phyloP scores from a whole-genome alignment of 345 rosid genomes.

The Syzygium grande region DNA sequence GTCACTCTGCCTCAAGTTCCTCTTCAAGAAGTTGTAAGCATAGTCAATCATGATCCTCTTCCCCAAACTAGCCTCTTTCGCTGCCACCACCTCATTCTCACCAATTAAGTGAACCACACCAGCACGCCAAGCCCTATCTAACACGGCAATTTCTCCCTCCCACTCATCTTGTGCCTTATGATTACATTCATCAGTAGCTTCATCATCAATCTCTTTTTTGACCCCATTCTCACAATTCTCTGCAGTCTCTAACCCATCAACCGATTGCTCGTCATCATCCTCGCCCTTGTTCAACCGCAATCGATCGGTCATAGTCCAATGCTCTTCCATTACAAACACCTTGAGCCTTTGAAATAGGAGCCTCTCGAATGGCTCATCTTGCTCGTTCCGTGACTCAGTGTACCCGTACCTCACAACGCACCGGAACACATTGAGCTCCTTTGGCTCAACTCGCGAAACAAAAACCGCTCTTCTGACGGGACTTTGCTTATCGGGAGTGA shows the following conservation, averaged over 20 bases:
- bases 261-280: neutral
- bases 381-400: constrained; percentile 7
- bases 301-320: neutral
- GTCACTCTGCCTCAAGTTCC: constrained; percentile 23
- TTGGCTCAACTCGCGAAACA: constrained; percentile 12
- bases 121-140: constrained; percentile 22
- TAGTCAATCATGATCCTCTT: constrained; percentile 30
- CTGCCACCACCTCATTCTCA: constrained; percentile 27
- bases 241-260: neutral
- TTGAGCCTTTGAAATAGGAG: constrained; percentile 15
- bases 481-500: constrained; percentile 14
- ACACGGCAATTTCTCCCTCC: constrained; percentile 11
- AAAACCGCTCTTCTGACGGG: constrained; percentile 7
- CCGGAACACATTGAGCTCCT: constrained; percentile 8
- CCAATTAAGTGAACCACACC: constrained; percentile 40
- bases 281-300: no score
- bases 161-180: neutral
- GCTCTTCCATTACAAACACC: constrained; percentile 22
- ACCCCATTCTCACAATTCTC: neutral
- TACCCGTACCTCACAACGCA: constrained; percentile 28
- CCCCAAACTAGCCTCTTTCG: constrained; percentile 13
- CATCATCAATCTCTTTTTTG: neutral
- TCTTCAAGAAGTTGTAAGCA: constrained; percentile 34
- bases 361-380: constrained; percentile 10
- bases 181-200: neutral